Evolutionary conservation across 306 rosid genomes (phyloP), one percentile per base, ranked within the genome.

Genomic region (Castanea sativa): DNA sequence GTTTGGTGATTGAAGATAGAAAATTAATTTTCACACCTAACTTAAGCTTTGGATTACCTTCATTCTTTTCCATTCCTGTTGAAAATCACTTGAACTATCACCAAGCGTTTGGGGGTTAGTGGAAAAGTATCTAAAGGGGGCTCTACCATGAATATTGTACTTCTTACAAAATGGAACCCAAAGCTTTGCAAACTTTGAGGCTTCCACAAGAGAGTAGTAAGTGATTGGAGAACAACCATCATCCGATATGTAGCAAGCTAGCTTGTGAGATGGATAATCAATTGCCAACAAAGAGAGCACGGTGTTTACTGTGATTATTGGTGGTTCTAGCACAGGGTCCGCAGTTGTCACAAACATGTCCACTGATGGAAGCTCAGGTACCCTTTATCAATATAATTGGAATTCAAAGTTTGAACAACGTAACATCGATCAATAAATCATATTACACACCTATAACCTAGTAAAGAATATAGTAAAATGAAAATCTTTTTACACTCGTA

Each of bases 181-280:
- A 53, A 79, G 41, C 73, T 83, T 29, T 5, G 93, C 97, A 78
- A 90, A 93, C 19, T 85, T 87, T 0, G 86, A 8, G 1, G 95
- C 91, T 85, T 91, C 87, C 0, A 55, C 19, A 25, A 93, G 91
- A 3, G 90, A 85, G 60, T 85, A 90, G 57, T 79, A 87, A 5
- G 84, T 89, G 30, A 71, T 33, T 32, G 81, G 74, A 5, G 97
- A 91, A 33, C 95, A 91, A 0, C 93, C 93, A 63, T 93, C 98
- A 76, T 91, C 98, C 0, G 97, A 93, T 5, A 91, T 93, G 69
- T 91, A 93, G 71, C 95, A 91, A 81, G 93, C 93, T 18, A 93
- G 83, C 86, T 86, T 90, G 57, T 87, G 52, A 14, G 95, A 6
- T 5, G 98, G 98, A 27, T 93, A 91, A 83, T 93, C 93, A 52